These are phyloP conservation scores for Vaccinium corymbosum DNA, from an alignment of 148 eudicot species.

Conservation along the genomic window DNA sequence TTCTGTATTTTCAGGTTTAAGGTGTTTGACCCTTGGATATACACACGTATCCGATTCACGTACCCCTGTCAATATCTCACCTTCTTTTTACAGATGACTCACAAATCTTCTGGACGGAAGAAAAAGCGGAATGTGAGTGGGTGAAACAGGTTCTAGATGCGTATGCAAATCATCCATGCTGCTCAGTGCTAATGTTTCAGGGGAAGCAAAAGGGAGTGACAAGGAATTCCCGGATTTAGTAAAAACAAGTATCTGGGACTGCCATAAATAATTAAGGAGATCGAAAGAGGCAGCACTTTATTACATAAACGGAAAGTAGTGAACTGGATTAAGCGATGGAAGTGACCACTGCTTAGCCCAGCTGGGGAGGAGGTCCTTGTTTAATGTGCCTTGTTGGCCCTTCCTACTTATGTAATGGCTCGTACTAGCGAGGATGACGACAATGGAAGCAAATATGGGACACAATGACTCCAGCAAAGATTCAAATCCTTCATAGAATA, in stretches of 20 bases:
- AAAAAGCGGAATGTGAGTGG: no score
- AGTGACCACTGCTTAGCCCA: neutral
- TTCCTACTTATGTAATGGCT: neutral
- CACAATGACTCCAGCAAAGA: neutral
- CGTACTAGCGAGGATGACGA: neutral
- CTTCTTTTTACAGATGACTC: no score
- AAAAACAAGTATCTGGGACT: neutral
- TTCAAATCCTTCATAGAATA: neutral
- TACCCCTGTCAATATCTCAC: no score
- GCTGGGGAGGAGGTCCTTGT: neutral
- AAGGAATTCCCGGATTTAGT: neutral
- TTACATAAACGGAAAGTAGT: neutral
- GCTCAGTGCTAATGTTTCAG: neutral
- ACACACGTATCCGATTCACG: no score
- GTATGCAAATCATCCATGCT: neutral
- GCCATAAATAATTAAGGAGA: neutral
- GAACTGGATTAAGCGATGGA: neutral
- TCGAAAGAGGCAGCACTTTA: neutral
- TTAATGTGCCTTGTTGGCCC: neutral
- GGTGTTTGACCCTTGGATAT: no score
- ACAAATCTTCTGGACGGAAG: no score
- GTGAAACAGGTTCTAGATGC: no score
- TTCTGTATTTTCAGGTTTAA: no score
- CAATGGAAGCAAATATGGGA: neutral
- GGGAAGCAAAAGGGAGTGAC: neutral